phyloP scores from a whole-genome alignment of 23 red algal species.

The Gracilaria domingensis region DNA sequence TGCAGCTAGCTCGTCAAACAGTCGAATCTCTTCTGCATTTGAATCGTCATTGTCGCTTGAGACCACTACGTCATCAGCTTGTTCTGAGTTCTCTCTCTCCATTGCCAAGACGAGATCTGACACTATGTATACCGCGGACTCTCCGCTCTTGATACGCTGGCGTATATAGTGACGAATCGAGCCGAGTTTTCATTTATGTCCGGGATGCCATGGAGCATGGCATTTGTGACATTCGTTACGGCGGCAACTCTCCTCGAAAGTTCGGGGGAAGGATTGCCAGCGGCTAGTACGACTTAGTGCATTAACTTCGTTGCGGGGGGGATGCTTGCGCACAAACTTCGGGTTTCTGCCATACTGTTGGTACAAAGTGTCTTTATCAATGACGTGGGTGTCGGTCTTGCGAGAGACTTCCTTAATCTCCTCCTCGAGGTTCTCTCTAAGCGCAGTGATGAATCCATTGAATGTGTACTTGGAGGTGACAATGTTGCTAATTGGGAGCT shows the following conservation, averaged over 20 bases:
- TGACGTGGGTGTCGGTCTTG: too few species aligned
- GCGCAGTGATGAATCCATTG: too few species aligned
- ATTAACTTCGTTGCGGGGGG: too few species aligned
- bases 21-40: not conserved
- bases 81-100: not conserved
- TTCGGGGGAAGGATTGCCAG: too few species aligned
- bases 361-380: too few species aligned
- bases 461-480: too few species aligned
- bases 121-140: slow-evolving; percentile 49
- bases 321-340: too few species aligned
- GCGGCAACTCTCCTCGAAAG: slow-evolving; percentile 34
- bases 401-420: too few species aligned
- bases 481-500: too few species aligned
- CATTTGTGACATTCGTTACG: slow-evolving; percentile 32
- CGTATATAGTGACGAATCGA: slow-evolving; percentile 32
- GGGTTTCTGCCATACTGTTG: too few species aligned
- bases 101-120: slow-evolving; percentile 26
- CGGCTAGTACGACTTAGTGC: too few species aligned
- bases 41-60: not conserved
- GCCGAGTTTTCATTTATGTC: slow-evolving; percentile 5
- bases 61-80: not conserved
- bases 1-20: not conserved
- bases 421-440: too few species aligned
- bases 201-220: slow-evolving; percentile 3
- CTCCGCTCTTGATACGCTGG: slow-evolving; percentile 14